A percentile compares a stretch with the other conserved stretches of the same genome.
These are phyloP conservation scores for Monosporascus ibericus DNA, from an alignment of 2,329 filamentous ascomycete genomes.

Conservation along the genomic window DNA sequence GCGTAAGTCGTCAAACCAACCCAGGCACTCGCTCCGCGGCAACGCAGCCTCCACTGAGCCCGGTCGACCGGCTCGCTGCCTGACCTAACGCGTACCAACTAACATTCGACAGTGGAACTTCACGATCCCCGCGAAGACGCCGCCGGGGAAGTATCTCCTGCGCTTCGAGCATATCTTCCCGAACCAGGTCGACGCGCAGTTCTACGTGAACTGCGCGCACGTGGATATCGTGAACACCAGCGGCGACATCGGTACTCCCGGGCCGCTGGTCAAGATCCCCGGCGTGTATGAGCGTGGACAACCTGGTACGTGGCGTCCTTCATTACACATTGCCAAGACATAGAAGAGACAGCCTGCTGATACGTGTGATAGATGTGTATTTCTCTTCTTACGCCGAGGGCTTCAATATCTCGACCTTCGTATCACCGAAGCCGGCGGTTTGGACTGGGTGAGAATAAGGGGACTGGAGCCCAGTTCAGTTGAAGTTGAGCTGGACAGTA, in stretches of 20 bases:
- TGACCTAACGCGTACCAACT: no score
- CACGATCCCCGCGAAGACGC: background rate
- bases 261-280: background rate
- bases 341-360: background rate
- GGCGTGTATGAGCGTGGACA: background rate
- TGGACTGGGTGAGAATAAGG: background rate
- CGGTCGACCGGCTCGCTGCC: no score
- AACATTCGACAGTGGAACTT: background rate
- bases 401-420: slow-evolving; percentile 3
- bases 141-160: background rate
- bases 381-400: background rate
- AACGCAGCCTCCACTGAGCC: no score
- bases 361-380: background rate
- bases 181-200: background rate
- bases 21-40: background rate
- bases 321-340: no score
- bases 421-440: background rate
- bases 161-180: background rate
- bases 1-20: slow-evolving; percentile 1
- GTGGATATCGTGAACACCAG: background rate
- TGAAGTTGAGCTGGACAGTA: no score
- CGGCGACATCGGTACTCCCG: background rate
- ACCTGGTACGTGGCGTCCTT: background rate
- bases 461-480: no score
- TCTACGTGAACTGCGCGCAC: background rate